Percentiles rank a stretch among this genome's conserved stretches.
phyloP scores from a whole-genome alignment of 768 basidiomycete species.

The Leccinum broughii region DNA sequence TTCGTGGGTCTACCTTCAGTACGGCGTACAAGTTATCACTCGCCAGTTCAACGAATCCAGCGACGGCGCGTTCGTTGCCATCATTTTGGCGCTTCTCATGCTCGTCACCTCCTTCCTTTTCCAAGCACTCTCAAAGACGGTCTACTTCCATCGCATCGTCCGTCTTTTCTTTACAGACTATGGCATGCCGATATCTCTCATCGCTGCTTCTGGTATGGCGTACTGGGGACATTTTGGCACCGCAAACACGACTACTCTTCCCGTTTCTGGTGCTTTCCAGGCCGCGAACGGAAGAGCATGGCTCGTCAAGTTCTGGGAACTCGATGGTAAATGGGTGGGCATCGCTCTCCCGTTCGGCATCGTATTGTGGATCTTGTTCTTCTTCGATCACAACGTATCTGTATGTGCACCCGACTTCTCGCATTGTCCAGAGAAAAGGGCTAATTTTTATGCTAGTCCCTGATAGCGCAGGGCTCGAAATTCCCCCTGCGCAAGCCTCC shows the following conservation, averaged over 20 bases:
- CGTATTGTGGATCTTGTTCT: constrained; percentile 87
- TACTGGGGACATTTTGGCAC: constrained; percentile 82
- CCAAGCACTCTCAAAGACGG: constrained; percentile 58
- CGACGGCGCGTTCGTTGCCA: constrained; percentile 58
- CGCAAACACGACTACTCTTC: constrained; percentile 63
- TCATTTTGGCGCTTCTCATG: constrained; percentile 78
- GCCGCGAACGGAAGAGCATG: constrained; percentile 73
- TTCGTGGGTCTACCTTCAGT: constrained; percentile 87
- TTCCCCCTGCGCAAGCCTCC: constrained; percentile 92
- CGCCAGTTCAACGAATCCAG: constrained; percentile 55
- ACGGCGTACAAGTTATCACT: constrained; percentile 82
- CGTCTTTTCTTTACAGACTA: constrained; percentile 82
- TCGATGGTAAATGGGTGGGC: constrained; percentile 86
- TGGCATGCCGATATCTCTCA: constrained; percentile 85
- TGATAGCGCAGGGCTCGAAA: constrained; percentile 89
- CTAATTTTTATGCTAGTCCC: constrained; percentile 49
- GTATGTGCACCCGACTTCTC: constrained; percentile 37
- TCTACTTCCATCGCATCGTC: constrained; percentile 71
- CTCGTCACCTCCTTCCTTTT: constrained; percentile 75
- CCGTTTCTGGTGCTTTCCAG: constrained; percentile 65
- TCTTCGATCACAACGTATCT: constrained; percentile 94
- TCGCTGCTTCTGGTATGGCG: constrained; percentile 73
- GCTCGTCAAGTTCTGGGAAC: constrained; percentile 88
- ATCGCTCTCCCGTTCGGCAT: constrained; percentile 89
- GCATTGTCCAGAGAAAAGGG: not conserved